These are phyloP conservation scores for Xylaria arbuscula DNA, from an alignment of 2,329 filamentous ascomycete species.

Conservation along the genomic window DNA sequence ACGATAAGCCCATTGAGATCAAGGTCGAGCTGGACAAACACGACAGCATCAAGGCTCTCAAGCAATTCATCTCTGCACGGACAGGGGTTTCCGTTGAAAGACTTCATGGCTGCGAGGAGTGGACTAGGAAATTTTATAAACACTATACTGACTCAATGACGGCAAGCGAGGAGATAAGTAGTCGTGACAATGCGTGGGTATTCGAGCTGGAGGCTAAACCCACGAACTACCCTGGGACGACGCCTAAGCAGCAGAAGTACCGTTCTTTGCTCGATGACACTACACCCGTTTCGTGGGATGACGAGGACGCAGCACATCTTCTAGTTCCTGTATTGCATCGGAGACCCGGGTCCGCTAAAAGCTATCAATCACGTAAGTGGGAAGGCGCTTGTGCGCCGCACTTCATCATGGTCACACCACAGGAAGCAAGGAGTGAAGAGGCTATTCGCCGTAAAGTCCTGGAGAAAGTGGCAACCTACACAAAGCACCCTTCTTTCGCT, in stretches of 20 bases:
- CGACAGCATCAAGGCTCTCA: conserved; percentile 74
- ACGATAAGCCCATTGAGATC: conserved; percentile 75
- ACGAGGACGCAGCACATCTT: conserved; percentile 72
- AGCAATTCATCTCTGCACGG: conserved; percentile 75
- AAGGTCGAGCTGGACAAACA: conserved; percentile 85
- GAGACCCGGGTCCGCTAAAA: conserved; percentile 50
- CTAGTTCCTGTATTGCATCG: conserved; percentile 79
- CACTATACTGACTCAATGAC: conserved; percentile 76
- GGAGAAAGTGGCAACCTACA: conserved; percentile 78
- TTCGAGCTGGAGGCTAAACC: conserved; percentile 82
- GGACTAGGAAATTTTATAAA: conserved; percentile 86
- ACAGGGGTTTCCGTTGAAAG: conserved; percentile 72
- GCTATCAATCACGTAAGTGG: conserved; percentile 52
- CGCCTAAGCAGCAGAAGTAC: conserved; percentile 56
- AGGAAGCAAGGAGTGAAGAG: conserved; percentile 76
- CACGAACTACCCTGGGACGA: conserved; percentile 75
- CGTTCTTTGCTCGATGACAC: conserved; percentile 63
- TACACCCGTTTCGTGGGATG: conserved; percentile 59
- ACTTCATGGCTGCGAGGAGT: conserved; percentile 85
- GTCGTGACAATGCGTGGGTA: conserved; percentile 74
- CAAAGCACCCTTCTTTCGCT: conserved; percentile 73
- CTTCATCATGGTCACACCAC: conserved; percentile 79
- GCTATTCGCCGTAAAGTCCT: conserved; percentile 83
- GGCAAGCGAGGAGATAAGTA: conserved; percentile 77
- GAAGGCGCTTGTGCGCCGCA: conserved; percentile 58